Percentiles rank a stretch among this genome's conserved stretches.
Evolutionary conservation across 2,329 filamentous ascomycete species (phyloP).

Genomic region (Alternaria burnsii): DNA sequence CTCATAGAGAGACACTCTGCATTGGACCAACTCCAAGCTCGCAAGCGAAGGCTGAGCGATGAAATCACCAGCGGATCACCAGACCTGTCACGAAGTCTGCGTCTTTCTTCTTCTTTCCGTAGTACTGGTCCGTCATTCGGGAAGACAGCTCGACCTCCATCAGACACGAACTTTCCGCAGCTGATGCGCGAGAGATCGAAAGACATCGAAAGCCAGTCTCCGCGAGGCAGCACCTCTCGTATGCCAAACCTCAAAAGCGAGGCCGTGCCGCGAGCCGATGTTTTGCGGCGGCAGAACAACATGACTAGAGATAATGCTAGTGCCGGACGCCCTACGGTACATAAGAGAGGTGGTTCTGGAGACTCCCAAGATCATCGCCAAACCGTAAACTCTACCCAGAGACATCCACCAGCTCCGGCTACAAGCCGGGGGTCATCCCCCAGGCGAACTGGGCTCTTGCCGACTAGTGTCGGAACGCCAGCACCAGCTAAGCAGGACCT

Average conservation of each 20-base stretch:
- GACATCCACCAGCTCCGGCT: conserved; percentile 33
- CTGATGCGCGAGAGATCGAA: conserved; percentile 31
- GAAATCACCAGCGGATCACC: conserved; percentile 20
- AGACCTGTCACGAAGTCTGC: conserved; percentile 32
- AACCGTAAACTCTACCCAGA: conserved; percentile 31
- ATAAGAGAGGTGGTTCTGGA: conserved; percentile 37
- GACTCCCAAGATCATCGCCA: conserved; percentile 30
- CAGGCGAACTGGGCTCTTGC: conserved; percentile 29
- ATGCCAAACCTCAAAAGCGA: conserved; percentile 20
- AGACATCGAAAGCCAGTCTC: conserved; percentile 32
- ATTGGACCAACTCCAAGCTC: conserved; percentile 5
- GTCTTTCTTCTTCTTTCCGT: conserved; percentile 43
- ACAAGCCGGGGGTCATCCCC: conserved; percentile 42
- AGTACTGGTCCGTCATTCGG: conserved; percentile 32
- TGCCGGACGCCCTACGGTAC: conserved; percentile 23
- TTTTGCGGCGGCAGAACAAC: conserved; percentile 39
- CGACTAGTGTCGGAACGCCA: conserved; percentile 12
- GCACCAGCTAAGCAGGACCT: conserved; percentile 22
- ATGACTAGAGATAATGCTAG: conserved; percentile 20
- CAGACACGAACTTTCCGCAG: conserved; percentile 36
- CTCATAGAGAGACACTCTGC: conserved; percentile 22
- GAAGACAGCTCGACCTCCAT: conserved; percentile 34
- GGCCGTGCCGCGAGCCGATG: conserved; percentile 41
- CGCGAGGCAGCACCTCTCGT: conserved; percentile 25
- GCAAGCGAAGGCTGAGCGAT: conserved; percentile 14